phyloP scores from a whole-genome alignment of 1,284 basidiomycete genomes.

The Earliella scabrosa region DNA sequence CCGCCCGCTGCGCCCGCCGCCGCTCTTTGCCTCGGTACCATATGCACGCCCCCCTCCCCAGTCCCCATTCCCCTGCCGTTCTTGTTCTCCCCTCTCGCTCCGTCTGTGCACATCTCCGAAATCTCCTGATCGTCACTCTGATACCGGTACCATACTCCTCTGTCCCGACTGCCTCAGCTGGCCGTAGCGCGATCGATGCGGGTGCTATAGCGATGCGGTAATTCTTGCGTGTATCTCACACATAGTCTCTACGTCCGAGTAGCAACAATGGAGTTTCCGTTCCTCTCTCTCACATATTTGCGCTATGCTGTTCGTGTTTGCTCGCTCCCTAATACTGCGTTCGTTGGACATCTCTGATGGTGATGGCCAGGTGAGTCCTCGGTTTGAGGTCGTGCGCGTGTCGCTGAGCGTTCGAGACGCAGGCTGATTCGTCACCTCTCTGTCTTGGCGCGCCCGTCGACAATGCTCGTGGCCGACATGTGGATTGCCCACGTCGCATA shows the following conservation, averaged over 20 bases:
- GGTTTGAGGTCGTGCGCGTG: too few species aligned
- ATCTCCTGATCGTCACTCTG: constrained; percentile 7
- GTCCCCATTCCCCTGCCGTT: neutral
- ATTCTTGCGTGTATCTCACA: constrained; percentile 26
- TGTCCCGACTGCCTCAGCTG: too few species aligned
- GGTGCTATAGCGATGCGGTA: constrained; percentile 27
- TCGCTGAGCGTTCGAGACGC: too few species aligned
- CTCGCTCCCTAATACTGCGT: too few species aligned
- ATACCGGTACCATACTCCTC: constrained; percentile 30
- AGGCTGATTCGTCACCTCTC: too few species aligned
- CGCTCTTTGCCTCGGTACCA: constrained; percentile 13
- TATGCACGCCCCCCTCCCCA: constrained; percentile 14
- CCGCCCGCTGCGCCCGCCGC: neutral
- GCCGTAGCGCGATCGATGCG: constrained; percentile 20
- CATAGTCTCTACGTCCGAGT: constrained; percentile 19
- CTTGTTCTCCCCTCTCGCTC: neutral
- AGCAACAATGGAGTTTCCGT: constrained; percentile 22
- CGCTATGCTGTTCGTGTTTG: too few species aligned
- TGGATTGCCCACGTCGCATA: too few species aligned
- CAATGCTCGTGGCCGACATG: too few species aligned
- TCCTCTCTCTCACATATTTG: constrained; percentile 3
- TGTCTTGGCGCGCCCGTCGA: too few species aligned
- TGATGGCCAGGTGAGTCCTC: too few species aligned
- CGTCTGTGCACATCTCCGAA: neutral
- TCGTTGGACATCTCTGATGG: too few species aligned